These are phyloP conservation scores for Stylonectria norvegica DNA, from an alignment of 2,329 filamentous ascomycete genomes.

Conservation along the genomic window DNA sequence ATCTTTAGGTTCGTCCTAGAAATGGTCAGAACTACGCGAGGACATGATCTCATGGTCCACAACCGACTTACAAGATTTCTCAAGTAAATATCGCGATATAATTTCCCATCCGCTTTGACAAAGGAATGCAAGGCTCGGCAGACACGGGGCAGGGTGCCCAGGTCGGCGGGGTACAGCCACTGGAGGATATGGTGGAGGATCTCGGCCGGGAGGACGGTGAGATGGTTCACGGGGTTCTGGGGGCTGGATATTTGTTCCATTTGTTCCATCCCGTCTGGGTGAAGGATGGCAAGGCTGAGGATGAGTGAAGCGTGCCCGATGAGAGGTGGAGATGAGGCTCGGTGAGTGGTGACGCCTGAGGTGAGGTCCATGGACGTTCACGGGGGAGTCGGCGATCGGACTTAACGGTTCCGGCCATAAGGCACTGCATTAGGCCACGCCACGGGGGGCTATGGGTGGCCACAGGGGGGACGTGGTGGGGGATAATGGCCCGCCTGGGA, in stretches of 20 bases:
- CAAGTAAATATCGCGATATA: slow-evolving; percentile 63
- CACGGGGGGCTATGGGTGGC: too few relatives aligned
- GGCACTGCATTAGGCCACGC: not conserved
- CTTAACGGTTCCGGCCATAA: not conserved
- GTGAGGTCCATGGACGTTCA: not conserved
- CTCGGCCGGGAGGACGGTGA: slow-evolving; percentile 53
- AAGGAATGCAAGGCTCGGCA: slow-evolving; percentile 53
- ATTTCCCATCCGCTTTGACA: slow-evolving; percentile 53
- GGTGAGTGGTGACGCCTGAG: not conserved
- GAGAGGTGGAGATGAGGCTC: not conserved
- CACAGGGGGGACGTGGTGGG: too few relatives aligned
- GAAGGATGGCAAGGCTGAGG: not conserved
- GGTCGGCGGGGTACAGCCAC: slow-evolving; percentile 53
- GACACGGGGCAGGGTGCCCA: slow-evolving; percentile 49
- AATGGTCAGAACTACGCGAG: too few relatives aligned
- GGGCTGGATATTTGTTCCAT: slow-evolving; percentile 7
- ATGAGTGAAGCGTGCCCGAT: not conserved
- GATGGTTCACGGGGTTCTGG: slow-evolving; percentile 13
- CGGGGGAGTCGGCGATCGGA: not conserved
- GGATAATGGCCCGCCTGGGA: too few relatives aligned
- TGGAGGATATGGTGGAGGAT: slow-evolving; percentile 60
- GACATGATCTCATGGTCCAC: too few relatives aligned
- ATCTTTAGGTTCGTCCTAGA: slow-evolving; percentile 34
- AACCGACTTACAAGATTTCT: slow-evolving; percentile 48
- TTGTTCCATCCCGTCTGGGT: too few relatives aligned